Evolutionary conservation across 1,284 basidiomycete species (phyloP).

Genomic region (Irpex sp.): DNA sequence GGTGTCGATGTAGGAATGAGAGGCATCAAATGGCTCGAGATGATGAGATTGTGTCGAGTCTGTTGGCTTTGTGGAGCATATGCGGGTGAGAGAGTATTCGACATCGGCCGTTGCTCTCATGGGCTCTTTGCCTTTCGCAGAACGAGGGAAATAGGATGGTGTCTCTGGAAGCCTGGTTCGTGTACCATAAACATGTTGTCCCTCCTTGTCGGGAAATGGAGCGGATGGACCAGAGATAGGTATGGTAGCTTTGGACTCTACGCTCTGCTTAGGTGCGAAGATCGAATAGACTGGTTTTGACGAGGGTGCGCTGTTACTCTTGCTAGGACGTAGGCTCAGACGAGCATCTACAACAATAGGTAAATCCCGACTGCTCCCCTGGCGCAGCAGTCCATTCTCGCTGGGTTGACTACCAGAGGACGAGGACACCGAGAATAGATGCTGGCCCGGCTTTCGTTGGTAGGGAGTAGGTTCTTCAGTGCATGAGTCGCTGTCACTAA

Average conservation of each 20-base stretch:
- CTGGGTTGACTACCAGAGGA: not conserved
- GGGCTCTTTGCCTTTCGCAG: slow-evolving; percentile 9
- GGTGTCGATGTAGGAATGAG: slow-evolving; percentile 14
- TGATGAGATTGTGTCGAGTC: not conserved
- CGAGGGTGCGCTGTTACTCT: slow-evolving; percentile 12
- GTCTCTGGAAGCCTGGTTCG: slow-evolving; percentile 33
- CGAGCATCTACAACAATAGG: slow-evolving; percentile 21
- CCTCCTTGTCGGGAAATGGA: slow-evolving; percentile 47
- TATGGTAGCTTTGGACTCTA: not conserved
- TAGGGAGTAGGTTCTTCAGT: not conserved
- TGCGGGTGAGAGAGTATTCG: not conserved
- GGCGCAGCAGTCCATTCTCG: not conserved
- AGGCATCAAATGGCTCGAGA: not conserved
- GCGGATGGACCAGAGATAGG: slow-evolving; percentile 6
- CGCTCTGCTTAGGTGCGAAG: slow-evolving; percentile 16
- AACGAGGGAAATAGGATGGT: slow-evolving; percentile 15
- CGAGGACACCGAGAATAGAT: not conserved
- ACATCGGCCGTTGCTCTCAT: not conserved
- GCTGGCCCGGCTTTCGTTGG: not conserved
- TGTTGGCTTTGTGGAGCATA: not conserved
- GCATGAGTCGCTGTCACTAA: not conserved
- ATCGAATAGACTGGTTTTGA: slow-evolving; percentile 29
- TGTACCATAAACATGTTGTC: slow-evolving; percentile 63
- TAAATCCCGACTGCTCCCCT: slow-evolving; percentile 18
- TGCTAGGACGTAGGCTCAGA: slow-evolving; percentile 8